phyloP scores from a whole-genome alignment of 164 flowering plant genomes.

The Stephania cephalantha region DNA sequence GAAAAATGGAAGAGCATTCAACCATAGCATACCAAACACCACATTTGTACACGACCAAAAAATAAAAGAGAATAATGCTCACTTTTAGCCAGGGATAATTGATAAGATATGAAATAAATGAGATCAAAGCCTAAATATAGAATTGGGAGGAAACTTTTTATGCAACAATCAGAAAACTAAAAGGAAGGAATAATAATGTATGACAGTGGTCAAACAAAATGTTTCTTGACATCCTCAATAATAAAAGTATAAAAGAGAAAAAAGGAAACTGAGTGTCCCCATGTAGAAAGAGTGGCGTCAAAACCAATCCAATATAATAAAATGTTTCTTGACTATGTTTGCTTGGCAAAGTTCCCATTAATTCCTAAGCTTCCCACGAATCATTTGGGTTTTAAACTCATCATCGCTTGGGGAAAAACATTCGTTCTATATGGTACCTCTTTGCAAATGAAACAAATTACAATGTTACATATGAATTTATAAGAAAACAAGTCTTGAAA shows the following conservation, averaged over 20 bases:
- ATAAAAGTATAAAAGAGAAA: background rate
- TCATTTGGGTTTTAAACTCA: background rate
- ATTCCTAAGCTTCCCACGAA: background rate
- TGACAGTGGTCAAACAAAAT: background rate
- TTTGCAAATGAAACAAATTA: background rate
- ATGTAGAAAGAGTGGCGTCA: no score
- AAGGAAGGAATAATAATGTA: background rate
- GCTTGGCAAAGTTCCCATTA: background rate
- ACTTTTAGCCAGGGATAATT: no score
- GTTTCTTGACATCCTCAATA: background rate
- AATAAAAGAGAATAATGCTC: no score
- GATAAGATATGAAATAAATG: no score
- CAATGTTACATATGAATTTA: background rate
- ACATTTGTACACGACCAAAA: no score
- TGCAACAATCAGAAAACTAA: background rate
- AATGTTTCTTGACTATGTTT: background rate
- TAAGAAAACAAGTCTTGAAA: background rate
- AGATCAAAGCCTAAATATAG: background rate
- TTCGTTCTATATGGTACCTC: background rate
- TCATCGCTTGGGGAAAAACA: background rate
- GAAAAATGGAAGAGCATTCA: no score
- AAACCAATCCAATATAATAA: background rate
- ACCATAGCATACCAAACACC: no score
- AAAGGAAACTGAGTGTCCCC: no score
- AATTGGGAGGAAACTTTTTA: background rate